Evolutionary conservation across 2,329 filamentous ascomycete genomes (phyloP), one percentile per base, ranked within the genome.

Genomic region (Zasmidium angulare): DNA sequence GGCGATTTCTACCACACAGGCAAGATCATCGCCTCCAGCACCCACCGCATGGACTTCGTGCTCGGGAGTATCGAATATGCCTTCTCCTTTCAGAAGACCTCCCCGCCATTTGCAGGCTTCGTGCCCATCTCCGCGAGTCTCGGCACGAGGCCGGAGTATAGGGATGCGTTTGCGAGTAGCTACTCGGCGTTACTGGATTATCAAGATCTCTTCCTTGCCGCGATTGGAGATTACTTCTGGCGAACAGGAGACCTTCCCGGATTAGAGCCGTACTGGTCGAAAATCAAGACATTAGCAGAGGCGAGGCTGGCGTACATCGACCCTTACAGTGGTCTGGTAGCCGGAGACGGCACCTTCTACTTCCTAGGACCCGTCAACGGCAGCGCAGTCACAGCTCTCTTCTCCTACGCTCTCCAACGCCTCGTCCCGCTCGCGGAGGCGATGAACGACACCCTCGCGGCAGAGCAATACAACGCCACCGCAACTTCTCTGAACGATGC

Each of bases 1-100:
- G 77, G 77, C 3, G 77, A 79, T 58, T 78, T 78, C 55, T 74
- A 74, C 46, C 76, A 79, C 61, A 78, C 78, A 0, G 66, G 72
- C 1, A 69, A 72, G 11, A 71, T 78, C 19, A 65, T 79, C 11
- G 69, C 66, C 0, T 67, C 69, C 1, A 75, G 71, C 7, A 79
- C 77, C 1, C 65, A 68, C 11, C 69, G 73, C 3, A 69, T 60
- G n/a, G 76, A 78, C 22, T 67, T 74, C 19, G 60, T 75, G 2
- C 52, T 70, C 0, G 75, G 75, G 1, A 75, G 70, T 0, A 66
- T 79, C 19, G 62, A 73, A 10, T 71, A 67, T 12, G 57, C 71
- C 1, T 61, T 78, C 0, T 61, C 63, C 21, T 70, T 66, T 52
- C 70, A 74, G 47, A 24, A 60, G 1, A 20, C 50, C 3, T 36